These are phyloP conservation scores for Anethum foeniculum DNA, from an alignment of 140 eudicot species.

Conservation along the genomic window DNA sequence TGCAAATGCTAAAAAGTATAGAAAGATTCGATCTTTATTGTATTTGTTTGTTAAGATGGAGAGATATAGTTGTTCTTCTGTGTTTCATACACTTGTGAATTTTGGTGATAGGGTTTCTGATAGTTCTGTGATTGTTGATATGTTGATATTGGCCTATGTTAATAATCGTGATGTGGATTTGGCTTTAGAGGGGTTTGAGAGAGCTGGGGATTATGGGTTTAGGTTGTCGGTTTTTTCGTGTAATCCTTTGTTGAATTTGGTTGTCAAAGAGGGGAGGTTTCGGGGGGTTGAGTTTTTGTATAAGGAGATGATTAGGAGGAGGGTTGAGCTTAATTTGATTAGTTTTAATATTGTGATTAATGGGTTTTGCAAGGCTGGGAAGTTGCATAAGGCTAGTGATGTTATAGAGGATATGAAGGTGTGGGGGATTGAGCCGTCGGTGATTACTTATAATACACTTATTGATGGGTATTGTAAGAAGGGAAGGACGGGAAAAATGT, in stretches of 20 bases:
- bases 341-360: conserved; percentile 65
- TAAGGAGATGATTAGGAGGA: conserved; percentile 68
- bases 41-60: conserved; percentile 24
- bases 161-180: conserved; percentile 25
- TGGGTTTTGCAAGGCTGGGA: conserved; percentile 77
- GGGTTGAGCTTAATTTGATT: conserved; percentile 36
- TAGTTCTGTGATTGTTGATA: conserved; percentile 49
- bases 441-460: conserved; percentile 66
- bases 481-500: conserved; percentile 66
- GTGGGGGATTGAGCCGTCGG: conserved; percentile 52
- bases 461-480: conserved; percentile 68
- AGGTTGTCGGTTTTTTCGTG: conserved; percentile 51
- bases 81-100: conserved; percentile 35
- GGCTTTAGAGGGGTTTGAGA: conserved; percentile 58
- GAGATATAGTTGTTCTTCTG: conserved; percentile 19
- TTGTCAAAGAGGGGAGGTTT: conserved; percentile 44
- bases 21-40: conserved; percentile 49
- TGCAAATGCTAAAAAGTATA: conserved; percentile 37
- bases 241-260: conserved; percentile 45
- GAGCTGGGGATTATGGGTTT: conserved; percentile 74
- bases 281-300: conserved; percentile 45
- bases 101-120: conserved; percentile 32
- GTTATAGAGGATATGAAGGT: conserved; percentile 67
- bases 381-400: conserved; percentile 58
- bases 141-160: conserved; percentile 43